These are phyloP conservation scores for Neoboletus magnificus DNA, from an alignment of 768 basidiomycete species.

Conservation along the genomic window DNA sequence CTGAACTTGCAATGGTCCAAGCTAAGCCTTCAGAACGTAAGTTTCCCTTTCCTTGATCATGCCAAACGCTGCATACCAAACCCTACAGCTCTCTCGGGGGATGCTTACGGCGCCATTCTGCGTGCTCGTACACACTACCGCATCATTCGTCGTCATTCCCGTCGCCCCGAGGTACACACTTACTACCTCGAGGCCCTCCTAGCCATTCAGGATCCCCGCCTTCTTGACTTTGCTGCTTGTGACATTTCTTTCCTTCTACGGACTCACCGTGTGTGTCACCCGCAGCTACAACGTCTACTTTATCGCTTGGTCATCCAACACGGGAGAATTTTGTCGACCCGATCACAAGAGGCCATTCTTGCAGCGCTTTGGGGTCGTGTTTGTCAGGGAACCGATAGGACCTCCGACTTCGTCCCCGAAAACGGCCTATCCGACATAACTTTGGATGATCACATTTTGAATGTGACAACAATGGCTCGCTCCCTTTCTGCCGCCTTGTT, in stretches of 20 bases:
- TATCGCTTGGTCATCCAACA: constrained; percentile 37
- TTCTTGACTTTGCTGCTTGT: constrained; percentile 32
- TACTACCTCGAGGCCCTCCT: constrained; percentile 45
- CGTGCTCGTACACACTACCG: constrained; percentile 42
- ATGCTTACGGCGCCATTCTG: constrained; percentile 15
- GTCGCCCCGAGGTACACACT: constrained; percentile 43
- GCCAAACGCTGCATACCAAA: constrained; percentile 4
- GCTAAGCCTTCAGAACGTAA: constrained; percentile 9
- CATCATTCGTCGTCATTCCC: constrained; percentile 36
- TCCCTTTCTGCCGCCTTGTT: constrained; percentile 15
- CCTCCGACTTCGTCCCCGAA: neutral
- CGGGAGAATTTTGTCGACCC: constrained; percentile 22
- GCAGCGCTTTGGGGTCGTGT: constrained; percentile 36
- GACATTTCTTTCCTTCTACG: constrained; percentile 36
- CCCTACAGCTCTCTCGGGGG: constrained; percentile 11
- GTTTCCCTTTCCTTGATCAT: constrained; percentile 1
- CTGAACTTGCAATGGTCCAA: constrained; percentile 35
- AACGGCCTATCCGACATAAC: neutral
- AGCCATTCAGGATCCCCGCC: constrained; percentile 22
- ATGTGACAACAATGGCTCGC: constrained; percentile 13
- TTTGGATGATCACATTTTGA: neutral
- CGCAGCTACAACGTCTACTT: constrained; percentile 38
- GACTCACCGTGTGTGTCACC: constrained; percentile 32
- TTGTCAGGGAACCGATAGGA: neutral
- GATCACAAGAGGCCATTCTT: constrained; percentile 35